Evolutionary conservation across 345 rosid genomes (phyloP).

Genomic region (Eutrema japonicum): DNA sequence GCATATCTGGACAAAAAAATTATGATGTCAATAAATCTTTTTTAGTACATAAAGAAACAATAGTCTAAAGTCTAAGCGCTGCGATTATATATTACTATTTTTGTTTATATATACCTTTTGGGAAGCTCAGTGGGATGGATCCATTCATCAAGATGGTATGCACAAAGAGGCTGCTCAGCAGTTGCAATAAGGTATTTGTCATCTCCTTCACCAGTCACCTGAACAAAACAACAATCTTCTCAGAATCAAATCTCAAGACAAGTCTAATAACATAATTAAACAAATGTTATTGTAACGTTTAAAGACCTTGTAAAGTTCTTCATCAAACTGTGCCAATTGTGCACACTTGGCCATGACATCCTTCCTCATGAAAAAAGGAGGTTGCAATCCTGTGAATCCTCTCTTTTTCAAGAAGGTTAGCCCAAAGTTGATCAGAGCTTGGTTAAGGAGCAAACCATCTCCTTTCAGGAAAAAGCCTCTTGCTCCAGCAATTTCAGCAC

Average conservation of each 20-base stretch:
- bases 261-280: background rate
- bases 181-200: conserved; percentile 96
- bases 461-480: conserved; percentile 91
- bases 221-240: conserved; percentile 14
- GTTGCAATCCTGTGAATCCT: conserved; percentile 70
- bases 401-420: conserved; percentile 74
- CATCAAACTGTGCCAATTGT: conserved; percentile 88
- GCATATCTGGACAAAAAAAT: conserved; percentile 65
- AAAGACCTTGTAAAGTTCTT: conserved; percentile 89
- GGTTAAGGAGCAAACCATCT: conserved; percentile 85
- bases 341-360: conserved; percentile 96
- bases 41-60: background rate
- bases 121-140: conserved; percentile 87
- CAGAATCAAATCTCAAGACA: background rate
- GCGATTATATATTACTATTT: background rate
- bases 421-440: conserved; percentile 85
- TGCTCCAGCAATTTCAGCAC: conserved; percentile 85
- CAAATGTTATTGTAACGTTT: background rate
- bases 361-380: conserved; percentile 92
- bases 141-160: conserved; percentile 93
- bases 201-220: conserved; percentile 98
- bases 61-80: background rate
- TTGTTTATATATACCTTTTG: conserved; percentile 49
- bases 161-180: conserved; percentile 95
- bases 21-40: background rate